Conservation (phyloP, 495 filamentous ascomycete genomes). For the Aspergillus conjunctus region DNA sequence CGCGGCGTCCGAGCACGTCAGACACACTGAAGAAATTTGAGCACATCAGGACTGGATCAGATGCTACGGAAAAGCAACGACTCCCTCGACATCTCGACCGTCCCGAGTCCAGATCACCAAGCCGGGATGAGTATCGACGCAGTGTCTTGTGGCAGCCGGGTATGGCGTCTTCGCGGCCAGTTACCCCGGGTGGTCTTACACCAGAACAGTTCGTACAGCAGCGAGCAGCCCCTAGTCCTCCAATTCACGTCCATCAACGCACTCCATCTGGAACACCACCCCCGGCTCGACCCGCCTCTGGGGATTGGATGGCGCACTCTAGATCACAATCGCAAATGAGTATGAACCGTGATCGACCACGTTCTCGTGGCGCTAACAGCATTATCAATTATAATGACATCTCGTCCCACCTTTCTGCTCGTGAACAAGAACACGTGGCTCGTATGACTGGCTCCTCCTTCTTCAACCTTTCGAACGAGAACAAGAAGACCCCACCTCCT, state of each 20-base stretch:
- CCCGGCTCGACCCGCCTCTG: constrained; percentile 51
- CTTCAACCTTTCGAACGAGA: constrained; percentile 65
- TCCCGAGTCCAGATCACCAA: constrained; percentile 41
- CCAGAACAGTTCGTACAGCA: constrained; percentile 89
- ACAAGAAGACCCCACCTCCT: constrained; percentile 42
- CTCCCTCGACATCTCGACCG: constrained; percentile 32
- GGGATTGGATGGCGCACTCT: constrained; percentile 57
- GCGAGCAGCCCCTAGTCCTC: constrained; percentile 62
- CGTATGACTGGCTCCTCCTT: constrained; percentile 81
- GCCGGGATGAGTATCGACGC: constrained; percentile 54
- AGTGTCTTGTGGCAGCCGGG: constrained; percentile 82
- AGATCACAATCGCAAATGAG: constrained; percentile 43
- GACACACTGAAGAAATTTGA: constrained; percentile 41
- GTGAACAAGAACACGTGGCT: constrained; percentile 92
- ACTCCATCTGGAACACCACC: constrained; percentile 56
- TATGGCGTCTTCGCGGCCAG: constrained; percentile 49
- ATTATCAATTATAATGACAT: constrained; percentile 54
- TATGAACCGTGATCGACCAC: constrained; percentile 47
- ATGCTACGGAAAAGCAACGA: constrained; percentile 37
- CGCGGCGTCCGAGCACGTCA: constrained; percentile 42
- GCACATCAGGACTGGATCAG: constrained; percentile 44
- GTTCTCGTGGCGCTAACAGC: constrained; percentile 50
- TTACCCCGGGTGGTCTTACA: constrained; percentile 51
- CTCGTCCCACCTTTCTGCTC: constrained; percentile 77
- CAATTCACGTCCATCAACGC: constrained; percentile 57